Conservation (phyloP, 345 rosid species). For the Linum trigynum region DNA sequence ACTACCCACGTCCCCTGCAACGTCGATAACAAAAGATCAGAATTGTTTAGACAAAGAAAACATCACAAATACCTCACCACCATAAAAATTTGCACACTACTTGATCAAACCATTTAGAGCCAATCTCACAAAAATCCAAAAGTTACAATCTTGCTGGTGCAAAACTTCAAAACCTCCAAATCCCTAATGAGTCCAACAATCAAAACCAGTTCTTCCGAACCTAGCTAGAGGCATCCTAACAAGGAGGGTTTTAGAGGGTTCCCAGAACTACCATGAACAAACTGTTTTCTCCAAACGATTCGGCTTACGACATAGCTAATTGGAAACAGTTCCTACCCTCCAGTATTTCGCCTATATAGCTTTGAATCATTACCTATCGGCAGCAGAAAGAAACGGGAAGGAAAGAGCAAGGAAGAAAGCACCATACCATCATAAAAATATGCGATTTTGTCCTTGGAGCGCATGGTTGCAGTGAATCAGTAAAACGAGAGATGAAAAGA, state of each 20-base stretch:
- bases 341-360: not conserved
- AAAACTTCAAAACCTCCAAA: too few relatives aligned
- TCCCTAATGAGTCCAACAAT: too few relatives aligned
- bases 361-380: not conserved
- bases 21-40: not conserved
- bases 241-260: too few relatives aligned
- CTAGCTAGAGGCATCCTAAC: too few relatives aligned
- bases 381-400: not conserved
- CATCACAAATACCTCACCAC: too few relatives aligned
- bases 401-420: slow-evolving; percentile 3
- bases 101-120: too few relatives aligned
- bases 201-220: too few relatives aligned
- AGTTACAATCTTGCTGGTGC: too few relatives aligned
- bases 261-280: not conserved
- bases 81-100: too few relatives aligned
- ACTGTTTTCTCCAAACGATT: not conserved
- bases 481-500: not conserved
- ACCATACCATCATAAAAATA: slow-evolving; percentile 81
- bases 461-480: slow-evolving; percentile 27
- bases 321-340: not conserved
- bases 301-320: too few relatives aligned
- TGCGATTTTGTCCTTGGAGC: slow-evolving; percentile 76
- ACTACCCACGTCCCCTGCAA: slow-evolving; percentile 85
- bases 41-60: not conserved
- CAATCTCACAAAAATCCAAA: too few relatives aligned